Evolutionary conservation across 495 filamentous ascomycete genomes (phyloP).

Genomic region (Trichoderma parareesei): DNA sequence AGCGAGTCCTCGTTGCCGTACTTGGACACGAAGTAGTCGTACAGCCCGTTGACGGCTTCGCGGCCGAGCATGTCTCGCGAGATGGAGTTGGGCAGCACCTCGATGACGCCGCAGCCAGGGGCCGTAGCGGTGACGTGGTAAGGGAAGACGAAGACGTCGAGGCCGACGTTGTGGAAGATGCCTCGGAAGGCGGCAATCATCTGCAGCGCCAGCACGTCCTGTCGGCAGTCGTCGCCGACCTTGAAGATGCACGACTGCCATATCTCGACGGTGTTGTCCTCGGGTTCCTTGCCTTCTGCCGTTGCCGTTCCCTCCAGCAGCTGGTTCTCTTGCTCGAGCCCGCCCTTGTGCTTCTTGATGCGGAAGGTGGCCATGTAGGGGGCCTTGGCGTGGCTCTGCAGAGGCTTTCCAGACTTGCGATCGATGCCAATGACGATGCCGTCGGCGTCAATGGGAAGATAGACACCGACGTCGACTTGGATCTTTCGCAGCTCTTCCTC

Average conservation of each 20-base stretch:
- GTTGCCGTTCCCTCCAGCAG: constrained; percentile 29
- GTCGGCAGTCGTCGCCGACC: constrained; percentile 95
- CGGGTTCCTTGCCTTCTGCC: constrained; percentile 24
- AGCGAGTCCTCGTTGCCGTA: constrained; percentile 94
- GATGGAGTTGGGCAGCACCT: constrained; percentile 94
- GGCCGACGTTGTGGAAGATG: constrained; percentile 86
- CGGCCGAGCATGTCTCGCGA: constrained; percentile 97
- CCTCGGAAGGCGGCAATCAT: constrained; percentile 96
- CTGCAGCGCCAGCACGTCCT: constrained; percentile 92
- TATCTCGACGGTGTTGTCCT: constrained; percentile 64
- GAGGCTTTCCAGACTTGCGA: constrained; percentile 89
- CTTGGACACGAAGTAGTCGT: constrained; percentile 96
- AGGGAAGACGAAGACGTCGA: constrained; percentile 95
- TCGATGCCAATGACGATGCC: constrained; percentile 96
- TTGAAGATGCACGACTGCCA: constrained; percentile 99
- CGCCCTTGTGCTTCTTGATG: constrained; percentile 69
- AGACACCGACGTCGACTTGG: constrained; percentile 91
- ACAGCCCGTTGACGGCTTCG: constrained; percentile 93
- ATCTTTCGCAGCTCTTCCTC: constrained; percentile 97
- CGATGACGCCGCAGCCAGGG: constrained; percentile 95
- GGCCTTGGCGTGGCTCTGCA: constrained; percentile 96
- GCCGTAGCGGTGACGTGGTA: constrained; percentile 98
- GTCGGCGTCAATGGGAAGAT: constrained; percentile 93
- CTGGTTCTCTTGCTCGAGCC: constrained; percentile 36
- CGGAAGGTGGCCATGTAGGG: constrained; percentile 98